Conservation (phyloP, 1,284 basidiomycete species). For the Porodaedalea pini region DNA sequence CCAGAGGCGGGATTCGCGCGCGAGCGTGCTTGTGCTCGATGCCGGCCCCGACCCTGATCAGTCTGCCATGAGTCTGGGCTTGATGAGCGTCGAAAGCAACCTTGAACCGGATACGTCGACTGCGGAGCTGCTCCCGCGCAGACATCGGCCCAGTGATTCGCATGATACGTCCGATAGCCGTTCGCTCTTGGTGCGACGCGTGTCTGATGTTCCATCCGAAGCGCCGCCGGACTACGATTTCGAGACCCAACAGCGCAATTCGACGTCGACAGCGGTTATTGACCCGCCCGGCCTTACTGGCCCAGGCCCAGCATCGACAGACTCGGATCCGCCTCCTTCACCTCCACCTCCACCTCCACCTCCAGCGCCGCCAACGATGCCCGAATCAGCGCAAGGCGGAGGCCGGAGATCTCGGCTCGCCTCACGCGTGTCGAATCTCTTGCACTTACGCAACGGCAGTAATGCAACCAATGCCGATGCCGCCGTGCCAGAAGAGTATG, state of each 20-base stretch:
- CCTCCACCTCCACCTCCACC: not conserved
- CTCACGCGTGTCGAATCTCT: conserved; percentile 10
- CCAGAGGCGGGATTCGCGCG: not conserved
- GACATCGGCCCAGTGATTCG: not conserved
- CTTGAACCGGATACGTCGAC: conserved; percentile 6
- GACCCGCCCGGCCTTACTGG: not conserved
- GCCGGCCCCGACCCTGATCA: not conserved
- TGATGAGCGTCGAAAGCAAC: not conserved
- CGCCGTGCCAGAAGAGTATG: not conserved
- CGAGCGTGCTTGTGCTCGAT: not conserved
- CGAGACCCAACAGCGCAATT: not conserved
- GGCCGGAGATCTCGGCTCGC: conserved; percentile 5
- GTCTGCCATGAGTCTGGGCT: conserved; percentile 1
- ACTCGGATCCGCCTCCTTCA: not conserved
- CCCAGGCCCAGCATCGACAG: not conserved
- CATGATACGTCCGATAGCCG: not conserved
- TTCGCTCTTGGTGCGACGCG: not conserved
- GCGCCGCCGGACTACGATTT: conserved; percentile 17
- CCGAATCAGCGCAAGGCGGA: not conserved
- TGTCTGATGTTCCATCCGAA: conserved; percentile 13
- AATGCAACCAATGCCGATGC: not conserved
- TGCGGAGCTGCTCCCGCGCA: not conserved
- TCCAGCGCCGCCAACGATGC: not conserved
- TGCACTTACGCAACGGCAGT: conserved; percentile 6
- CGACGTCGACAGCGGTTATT: not conserved